phyloP scores from a whole-genome alignment of 352 stramenopile genomes.

The Globisporangium takayamanum region DNA sequence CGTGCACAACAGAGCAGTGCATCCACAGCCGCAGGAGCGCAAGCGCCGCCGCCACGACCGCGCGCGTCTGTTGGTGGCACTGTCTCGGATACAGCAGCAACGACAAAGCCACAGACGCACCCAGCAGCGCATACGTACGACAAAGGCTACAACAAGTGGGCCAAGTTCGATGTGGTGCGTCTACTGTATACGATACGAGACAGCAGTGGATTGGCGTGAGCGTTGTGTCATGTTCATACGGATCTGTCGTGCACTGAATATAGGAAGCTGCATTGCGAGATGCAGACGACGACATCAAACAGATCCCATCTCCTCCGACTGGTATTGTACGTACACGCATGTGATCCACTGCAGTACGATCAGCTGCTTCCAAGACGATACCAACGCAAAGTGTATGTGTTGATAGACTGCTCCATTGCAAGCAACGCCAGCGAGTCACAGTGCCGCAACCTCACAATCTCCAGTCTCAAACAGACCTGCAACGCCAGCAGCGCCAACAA shows the following conservation, averaged over 20 bases:
- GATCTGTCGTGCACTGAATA: neutral
- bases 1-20: conserved; percentile 4
- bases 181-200: neutral
- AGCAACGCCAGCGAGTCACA: neutral
- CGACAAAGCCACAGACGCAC: conserved; percentile 22
- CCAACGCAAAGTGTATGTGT: neutral
- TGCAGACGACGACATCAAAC: conserved; percentile 21
- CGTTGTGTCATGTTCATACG: neutral
- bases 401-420: neutral
- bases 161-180: conserved; percentile 81
- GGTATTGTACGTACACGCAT: too few relatives aligned
- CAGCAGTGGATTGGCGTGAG: neutral
- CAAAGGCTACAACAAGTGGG: conserved; percentile 89
- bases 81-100: neutral
- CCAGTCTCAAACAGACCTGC: neutral
- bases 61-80: neutral
- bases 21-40: neutral
- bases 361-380: neutral
- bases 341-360: neutral
- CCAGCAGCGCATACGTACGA: conserved; percentile 79
- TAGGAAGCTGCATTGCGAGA: conserved; percentile 48
- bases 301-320: neutral
- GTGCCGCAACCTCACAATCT: neutral
- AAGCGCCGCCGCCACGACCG: neutral
- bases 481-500: neutral